Base-by-base conservation (phyloP, 192 early-diverging fungal genomes). In the Diversispora epigaea region DNA sequence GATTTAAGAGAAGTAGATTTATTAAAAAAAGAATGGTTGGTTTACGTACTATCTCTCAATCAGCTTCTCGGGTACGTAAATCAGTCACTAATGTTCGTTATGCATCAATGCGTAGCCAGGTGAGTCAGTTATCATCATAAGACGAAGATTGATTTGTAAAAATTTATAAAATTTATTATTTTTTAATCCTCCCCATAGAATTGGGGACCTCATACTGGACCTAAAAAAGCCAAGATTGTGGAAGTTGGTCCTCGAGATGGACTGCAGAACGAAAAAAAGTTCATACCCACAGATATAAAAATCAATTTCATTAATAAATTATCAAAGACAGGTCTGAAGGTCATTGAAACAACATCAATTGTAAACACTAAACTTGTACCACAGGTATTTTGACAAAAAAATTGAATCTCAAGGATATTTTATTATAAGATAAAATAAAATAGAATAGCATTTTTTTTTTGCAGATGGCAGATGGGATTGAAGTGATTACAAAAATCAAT, bases 311-410 rank as follows among this genome's bases (percentile, higher is more conserved):
- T 99, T 80, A 89, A 95, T 77, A 81, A 82, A 32, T 88, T 99
- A 7, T 81, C 92, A 6, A 86, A 91, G 49, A 85, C 92, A 8
- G 95, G 95, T 7, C 84, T 99, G 41, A 80, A 86, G 0, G 91
- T 92, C 2, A 87, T 99, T 40, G 97, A 99, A 82, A 87, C 94
- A 11, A 95, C 95, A 1, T 92, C 93, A 68, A 97, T 99, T 84
- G 97, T 99, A 32, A 94, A 92, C 6, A 95, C 95, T 8, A 96
- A 97, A 81, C 96, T 93, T 93, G 95, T 99, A 2, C 97, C 97
- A 46, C 93, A 94, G 80, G 88, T 89, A 86, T 63, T 41, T 6
- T 19, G 10, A 57, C 15, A 43, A 62, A 15, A 46, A 19, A 39
- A 45, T n/a, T 14, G 41, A 44, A 4, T 9, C n/a, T 2, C 22